phyloP scores from a whole-genome alignment of 306 rosid species.

The Castanopsis chinensis region DNA sequence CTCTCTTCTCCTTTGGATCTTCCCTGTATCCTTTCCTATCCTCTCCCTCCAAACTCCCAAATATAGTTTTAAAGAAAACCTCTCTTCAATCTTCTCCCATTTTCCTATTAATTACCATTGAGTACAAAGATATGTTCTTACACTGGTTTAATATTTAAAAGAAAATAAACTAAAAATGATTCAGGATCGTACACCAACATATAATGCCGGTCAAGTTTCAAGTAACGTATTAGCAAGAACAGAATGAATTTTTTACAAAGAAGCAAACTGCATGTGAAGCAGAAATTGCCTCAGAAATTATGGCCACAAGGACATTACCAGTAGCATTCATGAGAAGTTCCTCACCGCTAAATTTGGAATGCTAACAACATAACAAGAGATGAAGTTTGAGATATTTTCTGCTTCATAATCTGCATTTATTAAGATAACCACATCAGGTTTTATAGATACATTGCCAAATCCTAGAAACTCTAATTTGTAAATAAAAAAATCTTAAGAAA shows the following conservation, averaged over 20 bases:
- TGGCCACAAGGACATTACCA: conserved; percentile 41
- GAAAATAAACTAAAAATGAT: background rate
- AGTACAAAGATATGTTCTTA: background rate
- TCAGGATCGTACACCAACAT: background rate
- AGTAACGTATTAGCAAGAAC: background rate
- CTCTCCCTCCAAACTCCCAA: background rate
- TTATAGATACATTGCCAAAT: background rate
- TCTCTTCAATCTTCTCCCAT: background rate
- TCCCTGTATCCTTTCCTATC: background rate
- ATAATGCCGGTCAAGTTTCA: background rate
- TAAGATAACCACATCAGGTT: conserved; percentile 21
- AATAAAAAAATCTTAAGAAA: conserved; percentile 18
- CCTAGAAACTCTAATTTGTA: background rate
- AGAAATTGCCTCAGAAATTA: conserved; percentile 32
- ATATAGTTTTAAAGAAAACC: background rate
- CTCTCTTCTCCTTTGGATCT: background rate
- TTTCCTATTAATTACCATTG: background rate
- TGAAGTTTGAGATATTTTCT: conserved; percentile 52
- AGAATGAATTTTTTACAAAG: conserved; percentile 15
- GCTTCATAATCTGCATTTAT: conserved; percentile 63
- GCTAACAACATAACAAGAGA: conserved; percentile 59
- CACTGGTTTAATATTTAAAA: background rate
- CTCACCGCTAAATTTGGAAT: conserved; percentile 85
- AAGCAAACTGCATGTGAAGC: conserved; percentile 42
- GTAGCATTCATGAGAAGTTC: conserved; percentile 46